A percentile compares a stretch with the other conserved stretches of the same genome.
Conservation (phyloP, 2,329 filamentous ascomycete genomes). For the Alternaria arbusti region DNA sequence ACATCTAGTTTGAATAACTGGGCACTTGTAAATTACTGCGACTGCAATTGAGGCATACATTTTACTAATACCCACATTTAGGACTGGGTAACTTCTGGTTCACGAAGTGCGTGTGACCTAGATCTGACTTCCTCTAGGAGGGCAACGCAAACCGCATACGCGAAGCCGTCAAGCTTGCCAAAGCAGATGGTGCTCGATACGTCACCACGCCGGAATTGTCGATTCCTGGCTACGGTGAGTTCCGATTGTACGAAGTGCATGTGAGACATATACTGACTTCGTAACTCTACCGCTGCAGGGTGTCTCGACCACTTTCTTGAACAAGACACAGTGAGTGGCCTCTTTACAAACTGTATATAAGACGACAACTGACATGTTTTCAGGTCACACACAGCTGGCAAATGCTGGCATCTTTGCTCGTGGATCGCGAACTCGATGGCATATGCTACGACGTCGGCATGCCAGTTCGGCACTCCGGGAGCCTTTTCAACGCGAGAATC, state of each 20-base stretch:
- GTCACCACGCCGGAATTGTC: constrained; percentile 29
- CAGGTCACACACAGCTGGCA: constrained; percentile 58
- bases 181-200: background rate
- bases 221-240: constrained; percentile 34
- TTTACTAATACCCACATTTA: too few relatives aligned
- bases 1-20: constrained; percentile 37
- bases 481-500: constrained; percentile 66
- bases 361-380: too few relatives aligned
- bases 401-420: constrained; percentile 66
- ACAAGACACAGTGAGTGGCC: constrained; percentile 19
- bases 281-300: too few relatives aligned
- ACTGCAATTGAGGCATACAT: too few relatives aligned
- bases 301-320: constrained; percentile 65
- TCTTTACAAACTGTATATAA: too few relatives aligned
- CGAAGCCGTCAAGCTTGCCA: constrained; percentile 51
- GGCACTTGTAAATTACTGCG: too few relatives aligned
- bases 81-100: too few relatives aligned
- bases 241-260: too few relatives aligned
- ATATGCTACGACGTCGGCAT: constrained; percentile 53
- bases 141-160: too few relatives aligned
- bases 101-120: too few relatives aligned
- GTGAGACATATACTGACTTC: too few relatives aligned
- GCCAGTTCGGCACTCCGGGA: constrained; percentile 65
- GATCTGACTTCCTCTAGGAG: too few relatives aligned
- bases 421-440: constrained; percentile 65